These are phyloP conservation scores for Diplosphaera chodatii DNA, from an alignment of 139 green algal species.

Conservation along the genomic window DNA sequence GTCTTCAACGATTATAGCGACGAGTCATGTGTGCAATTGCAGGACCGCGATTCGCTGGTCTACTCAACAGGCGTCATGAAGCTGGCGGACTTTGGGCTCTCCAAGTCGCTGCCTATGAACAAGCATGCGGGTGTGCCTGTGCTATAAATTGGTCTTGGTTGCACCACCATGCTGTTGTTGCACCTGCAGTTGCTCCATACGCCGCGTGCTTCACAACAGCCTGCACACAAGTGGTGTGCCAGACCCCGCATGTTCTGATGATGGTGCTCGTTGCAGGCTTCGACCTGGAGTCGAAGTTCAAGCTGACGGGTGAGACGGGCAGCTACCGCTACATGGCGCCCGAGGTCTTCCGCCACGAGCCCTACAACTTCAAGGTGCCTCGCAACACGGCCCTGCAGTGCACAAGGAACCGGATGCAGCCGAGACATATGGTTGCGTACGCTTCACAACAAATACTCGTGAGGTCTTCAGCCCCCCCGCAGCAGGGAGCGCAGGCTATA, in stretches of 20 bases:
- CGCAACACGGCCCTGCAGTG: background rate
- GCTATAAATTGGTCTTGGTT: background rate
- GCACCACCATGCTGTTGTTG: constrained; percentile 42
- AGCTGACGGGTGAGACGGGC: constrained; percentile 79
- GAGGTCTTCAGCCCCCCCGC: too few relatives aligned
- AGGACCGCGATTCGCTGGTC: constrained; percentile 58
- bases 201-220: background rate
- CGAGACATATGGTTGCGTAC: too few relatives aligned
- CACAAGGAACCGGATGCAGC: too few relatives aligned
- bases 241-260: background rate
- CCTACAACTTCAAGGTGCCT: constrained; percentile 54
- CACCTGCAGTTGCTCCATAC: constrained; percentile 29
- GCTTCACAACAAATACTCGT: too few relatives aligned
- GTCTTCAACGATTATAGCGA: too few relatives aligned
- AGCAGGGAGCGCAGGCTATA: too few relatives aligned
- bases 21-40: too few relatives aligned
- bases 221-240: too few relatives aligned
- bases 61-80: constrained; percentile 70
- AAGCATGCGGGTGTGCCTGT: constrained; percentile 28
- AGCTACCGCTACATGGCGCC: constrained; percentile 58
- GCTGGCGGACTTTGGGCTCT: constrained; percentile 86
- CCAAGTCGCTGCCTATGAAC: constrained; percentile 73
- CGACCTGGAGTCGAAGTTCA: constrained; percentile 52
- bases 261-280: constrained; percentile 20
- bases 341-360: constrained; percentile 64